Conservation (phyloP, 345 rosid species). For the Cardamine resedifolia region DNA sequence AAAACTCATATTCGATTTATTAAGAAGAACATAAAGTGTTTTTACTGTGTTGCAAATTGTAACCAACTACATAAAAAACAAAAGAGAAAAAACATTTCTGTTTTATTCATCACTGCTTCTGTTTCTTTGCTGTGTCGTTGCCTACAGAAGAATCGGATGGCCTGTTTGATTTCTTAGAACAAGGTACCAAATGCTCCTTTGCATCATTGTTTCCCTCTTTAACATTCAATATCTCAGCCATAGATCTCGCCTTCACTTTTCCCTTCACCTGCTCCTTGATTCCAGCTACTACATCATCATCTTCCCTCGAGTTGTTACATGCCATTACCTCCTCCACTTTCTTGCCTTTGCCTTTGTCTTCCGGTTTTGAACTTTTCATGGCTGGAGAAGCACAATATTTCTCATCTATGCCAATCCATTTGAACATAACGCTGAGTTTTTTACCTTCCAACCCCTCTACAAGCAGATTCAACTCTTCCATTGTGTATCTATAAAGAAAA, state of each 20-base stretch:
- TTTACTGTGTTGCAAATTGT: not conserved
- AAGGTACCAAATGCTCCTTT: not conserved
- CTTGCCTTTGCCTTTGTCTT: conserved; percentile 23
- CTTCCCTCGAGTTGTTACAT: conserved; percentile 16
- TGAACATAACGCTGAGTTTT: conserved; percentile 48
- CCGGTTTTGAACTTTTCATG: conserved; percentile 21
- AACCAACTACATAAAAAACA: not conserved
- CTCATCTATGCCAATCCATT: conserved; percentile 48
- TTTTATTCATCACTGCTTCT: conserved; percentile 13
- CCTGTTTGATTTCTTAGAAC: conserved; percentile 9
- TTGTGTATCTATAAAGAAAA: conserved; percentile 51
- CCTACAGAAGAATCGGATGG: conserved; percentile 7
- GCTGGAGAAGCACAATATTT: conserved; percentile 2
- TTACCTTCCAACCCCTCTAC: conserved; percentile 60
- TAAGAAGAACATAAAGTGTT: not conserved
- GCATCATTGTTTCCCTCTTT: not conserved
- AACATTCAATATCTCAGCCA: conserved; percentile 4
- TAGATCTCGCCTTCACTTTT: conserved; percentile 30
- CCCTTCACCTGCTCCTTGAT: conserved; percentile 41
- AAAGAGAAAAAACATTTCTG: not conserved
- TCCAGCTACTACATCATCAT: conserved; percentile 28
- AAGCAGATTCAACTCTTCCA: conserved; percentile 55
- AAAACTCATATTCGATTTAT: not conserved
- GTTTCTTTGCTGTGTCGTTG: conserved; percentile 16
- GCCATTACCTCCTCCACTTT: not conserved